These are phyloP conservation scores for Sporothrix protearum DNA, from an alignment of 2,329 filamentous ascomycete genomes.

Conservation along the genomic window DNA sequence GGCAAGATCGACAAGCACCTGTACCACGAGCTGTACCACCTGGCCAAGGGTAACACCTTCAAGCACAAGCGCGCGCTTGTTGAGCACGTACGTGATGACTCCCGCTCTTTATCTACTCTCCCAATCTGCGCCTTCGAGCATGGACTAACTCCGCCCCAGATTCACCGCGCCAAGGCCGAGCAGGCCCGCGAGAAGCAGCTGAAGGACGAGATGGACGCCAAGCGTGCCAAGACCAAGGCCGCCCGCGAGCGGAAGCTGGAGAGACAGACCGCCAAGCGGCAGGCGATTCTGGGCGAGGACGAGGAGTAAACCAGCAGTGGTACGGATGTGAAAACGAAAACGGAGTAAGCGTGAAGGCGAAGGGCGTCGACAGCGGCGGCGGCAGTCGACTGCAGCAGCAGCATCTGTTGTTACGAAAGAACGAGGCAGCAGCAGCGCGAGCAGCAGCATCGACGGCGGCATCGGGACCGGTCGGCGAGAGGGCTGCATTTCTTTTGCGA, in stretches of 20 bases:
- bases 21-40: slow-evolving; percentile 99
- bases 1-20: slow-evolving; percentile 99
- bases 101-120: background rate
- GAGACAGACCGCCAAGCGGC: slow-evolving; percentile 86
- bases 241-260: slow-evolving; percentile 97
- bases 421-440: background rate
- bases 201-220: slow-evolving; percentile 99
- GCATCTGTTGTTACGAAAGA: background rate
- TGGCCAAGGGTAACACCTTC: slow-evolving; percentile 99
- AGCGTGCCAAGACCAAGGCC: slow-evolving; percentile 99
- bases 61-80: slow-evolving; percentile 99
- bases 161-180: slow-evolving; percentile 99
- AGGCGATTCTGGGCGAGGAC: slow-evolving; percentile 72
- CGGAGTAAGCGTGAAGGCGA: slow-evolving; percentile 19
- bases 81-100: slow-evolving; percentile 84
- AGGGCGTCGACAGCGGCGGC: slow-evolving; percentile 24
- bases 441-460: slow-evolving; percentile 4
- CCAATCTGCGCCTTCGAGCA: no score
- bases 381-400: background rate
- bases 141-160: slow-evolving; percentile 53
- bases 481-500: slow-evolving; percentile 17
- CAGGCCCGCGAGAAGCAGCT: slow-evolving; percentile 91
- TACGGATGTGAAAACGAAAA: background rate
- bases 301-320: slow-evolving; percentile 42
- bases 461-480: slow-evolving; percentile 7